These are phyloP conservation scores for Ustilago xerochloae DNA, from an alignment of 1,284 basidiomycete genomes.

Conservation along the genomic window DNA sequence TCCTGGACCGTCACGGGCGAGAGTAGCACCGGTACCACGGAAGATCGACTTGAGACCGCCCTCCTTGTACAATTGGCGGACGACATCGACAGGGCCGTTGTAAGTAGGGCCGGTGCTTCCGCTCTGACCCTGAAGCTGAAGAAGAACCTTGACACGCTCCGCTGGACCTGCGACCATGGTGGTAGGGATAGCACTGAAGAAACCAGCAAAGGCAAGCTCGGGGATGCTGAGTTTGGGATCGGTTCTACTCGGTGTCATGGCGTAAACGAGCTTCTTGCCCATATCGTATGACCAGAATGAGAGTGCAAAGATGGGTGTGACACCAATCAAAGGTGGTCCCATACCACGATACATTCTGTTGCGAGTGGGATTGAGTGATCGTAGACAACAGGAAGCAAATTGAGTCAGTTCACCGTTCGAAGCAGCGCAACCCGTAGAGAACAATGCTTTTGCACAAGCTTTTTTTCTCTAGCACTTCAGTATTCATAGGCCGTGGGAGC, in stretches of 20 bases:
- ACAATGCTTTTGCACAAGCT: neutral
- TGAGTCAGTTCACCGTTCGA: neutral
- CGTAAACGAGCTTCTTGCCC: slow-evolving; percentile 87
- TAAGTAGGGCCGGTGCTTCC: slow-evolving; percentile 77
- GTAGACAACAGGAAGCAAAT: neutral
- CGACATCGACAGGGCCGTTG: slow-evolving; percentile 90
- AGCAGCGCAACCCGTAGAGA: no score
- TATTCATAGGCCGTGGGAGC: no score
- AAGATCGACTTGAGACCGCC: slow-evolving; percentile 93
- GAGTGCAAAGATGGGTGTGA: slow-evolving; percentile 97
- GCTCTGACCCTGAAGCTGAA: slow-evolving; percentile 90
- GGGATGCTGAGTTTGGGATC: slow-evolving; percentile 76
- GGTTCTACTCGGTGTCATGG: slow-evolving; percentile 74
- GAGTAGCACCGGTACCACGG: slow-evolving; percentile 89
- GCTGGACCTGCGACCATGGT: slow-evolving; percentile 93
- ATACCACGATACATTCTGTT: slow-evolving; percentile 92
- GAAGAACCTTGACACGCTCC: slow-evolving; percentile 94
- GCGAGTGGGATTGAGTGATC: neutral
- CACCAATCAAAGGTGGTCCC: slow-evolving; percentile 92
- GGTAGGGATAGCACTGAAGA: slow-evolving; percentile 91
- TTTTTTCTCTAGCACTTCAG: no score
- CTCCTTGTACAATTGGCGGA: slow-evolving; percentile 90
- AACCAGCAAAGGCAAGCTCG: slow-evolving; percentile 92
- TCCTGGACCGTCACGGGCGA: slow-evolving; percentile 94
- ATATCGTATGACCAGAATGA: slow-evolving; percentile 99